These are phyloP conservation scores for Pilatotrama ljubarskyi DNA, from an alignment of 768 basidiomycete genomes.

Conservation along the genomic window DNA sequence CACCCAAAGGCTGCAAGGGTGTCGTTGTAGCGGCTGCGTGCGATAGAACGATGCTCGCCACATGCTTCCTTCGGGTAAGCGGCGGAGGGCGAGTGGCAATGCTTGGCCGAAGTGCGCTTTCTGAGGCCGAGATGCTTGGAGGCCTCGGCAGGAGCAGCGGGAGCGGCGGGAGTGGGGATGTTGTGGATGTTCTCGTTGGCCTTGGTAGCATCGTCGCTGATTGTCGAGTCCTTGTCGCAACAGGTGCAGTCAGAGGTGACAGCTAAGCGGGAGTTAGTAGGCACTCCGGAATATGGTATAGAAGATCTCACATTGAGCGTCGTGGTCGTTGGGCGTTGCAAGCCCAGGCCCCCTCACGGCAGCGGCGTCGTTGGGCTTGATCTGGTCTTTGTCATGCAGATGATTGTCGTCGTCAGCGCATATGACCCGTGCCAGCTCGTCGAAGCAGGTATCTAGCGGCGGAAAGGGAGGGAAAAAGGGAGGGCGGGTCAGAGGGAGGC, in stretches of 20 bases:
- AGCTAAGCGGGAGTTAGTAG: neutral
- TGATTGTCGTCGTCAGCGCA: slow-evolving; percentile 31
- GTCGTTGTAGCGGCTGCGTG: slow-evolving; percentile 28
- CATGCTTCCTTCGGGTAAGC: slow-evolving; percentile 25
- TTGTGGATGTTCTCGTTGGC: neutral
- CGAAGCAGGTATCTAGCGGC: slow-evolving; percentile 26
- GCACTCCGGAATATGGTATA: neutral
- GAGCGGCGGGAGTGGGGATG: neutral
- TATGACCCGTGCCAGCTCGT: slow-evolving; percentile 29
- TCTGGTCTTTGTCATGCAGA: slow-evolving; percentile 15
- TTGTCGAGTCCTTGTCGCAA: neutral
- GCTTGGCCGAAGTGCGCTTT: slow-evolving; percentile 14
- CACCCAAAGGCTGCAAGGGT: slow-evolving; percentile 33
- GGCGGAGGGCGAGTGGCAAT: neutral
- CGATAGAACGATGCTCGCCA: slow-evolving; percentile 28
- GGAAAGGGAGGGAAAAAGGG: no score
- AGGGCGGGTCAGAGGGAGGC: neutral
- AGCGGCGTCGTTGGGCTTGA: neutral
- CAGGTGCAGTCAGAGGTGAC: slow-evolving; percentile 8
- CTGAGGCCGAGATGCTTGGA: slow-evolving; percentile 15
- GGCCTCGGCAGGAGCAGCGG: neutral
- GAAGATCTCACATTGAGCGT: neutral
- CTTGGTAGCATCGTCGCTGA: neutral
- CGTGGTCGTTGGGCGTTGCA: neutral
- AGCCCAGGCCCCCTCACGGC: neutral